Evolutionary conservation across 2,329 filamentous ascomycete species (phyloP), one percentile per base, ranked within the genome.

Genomic region (Xylariaceae sp.): DNA sequence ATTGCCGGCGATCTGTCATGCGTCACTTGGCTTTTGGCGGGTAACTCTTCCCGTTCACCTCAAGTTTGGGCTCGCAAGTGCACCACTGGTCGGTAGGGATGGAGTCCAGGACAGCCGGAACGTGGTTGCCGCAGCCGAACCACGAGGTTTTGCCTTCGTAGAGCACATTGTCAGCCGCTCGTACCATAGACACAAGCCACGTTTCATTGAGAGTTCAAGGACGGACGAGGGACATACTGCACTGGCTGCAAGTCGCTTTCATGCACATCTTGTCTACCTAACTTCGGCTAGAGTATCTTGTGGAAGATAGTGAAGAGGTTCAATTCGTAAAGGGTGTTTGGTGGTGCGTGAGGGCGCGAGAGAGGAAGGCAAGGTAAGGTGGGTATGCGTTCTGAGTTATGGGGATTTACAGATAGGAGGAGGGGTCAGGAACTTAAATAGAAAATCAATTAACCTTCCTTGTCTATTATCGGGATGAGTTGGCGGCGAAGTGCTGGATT

Each of bases 81-180:
- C 88, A 91, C 72, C 86, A 81, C 33, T 89, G 77, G 5, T 75
- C 71, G 29, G 76, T 72, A 4, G 84, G 78, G 36, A 89, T 69
- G 21, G 69, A 64, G 68, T 86, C 81, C 75, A 91, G 82, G 62
- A 90, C 85, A 13, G 70, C 70, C 10, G 81, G 73, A 61, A 88
- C 75, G 72, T 89, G 83, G 56, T 63, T 75, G 58, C 85, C 85
- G 70, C 86, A 88, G 57, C 85, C 86, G 73, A 77, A 82, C 86
- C 86, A 89, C 50, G 82, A 80, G 33, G 73, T 71, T 67, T 86
- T 86, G 55, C 77, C 84, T 84, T 53, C 49, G 35, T 26, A 41
- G 41, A 52, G 16, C 13, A 11, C 4, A 11, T 15, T 24, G 21
- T 42, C 26, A 18, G 39, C n/a, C n/a, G n/a, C n/a, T n/a, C n/a